Evolutionary conservation across 805 yeast species (phyloP).

Genomic region (Metschnikowia arizonensis): DNA sequence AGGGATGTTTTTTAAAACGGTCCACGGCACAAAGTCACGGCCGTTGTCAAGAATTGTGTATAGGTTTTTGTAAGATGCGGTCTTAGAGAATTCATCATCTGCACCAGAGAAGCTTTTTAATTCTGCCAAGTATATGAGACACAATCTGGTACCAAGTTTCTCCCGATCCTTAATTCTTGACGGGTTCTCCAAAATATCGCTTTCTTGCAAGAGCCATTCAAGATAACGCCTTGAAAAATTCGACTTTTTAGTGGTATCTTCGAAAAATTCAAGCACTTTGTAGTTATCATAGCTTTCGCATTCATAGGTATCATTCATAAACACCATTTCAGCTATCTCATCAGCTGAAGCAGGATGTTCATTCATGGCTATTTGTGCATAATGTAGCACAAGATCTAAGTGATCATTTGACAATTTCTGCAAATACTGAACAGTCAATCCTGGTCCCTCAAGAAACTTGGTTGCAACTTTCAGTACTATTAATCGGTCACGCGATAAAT

Average conservation of each 20-base stretch:
- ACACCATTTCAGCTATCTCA: slow-evolving; percentile 42
- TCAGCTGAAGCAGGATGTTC: slow-evolving; percentile 14
- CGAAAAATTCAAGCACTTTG: slow-evolving; percentile 52
- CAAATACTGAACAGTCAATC: slow-evolving; percentile 51
- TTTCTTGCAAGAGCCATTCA: slow-evolving; percentile 39
- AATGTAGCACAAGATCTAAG: slow-evolving; percentile 54
- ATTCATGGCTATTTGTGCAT: slow-evolving; percentile 48
- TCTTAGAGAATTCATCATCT: slow-evolving; percentile 14
- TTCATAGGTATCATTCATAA: slow-evolving; percentile 60
- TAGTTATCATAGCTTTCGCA: slow-evolving; percentile 54
- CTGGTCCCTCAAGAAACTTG: slow-evolving; percentile 34
- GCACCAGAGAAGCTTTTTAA: slow-evolving; percentile 15
- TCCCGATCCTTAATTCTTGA: slow-evolving; percentile 16
- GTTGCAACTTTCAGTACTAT: slow-evolving; percentile 18
- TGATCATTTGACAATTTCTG: slow-evolving; percentile 49
- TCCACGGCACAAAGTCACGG: slow-evolving; percentile 35
- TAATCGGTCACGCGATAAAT: slow-evolving; percentile 16
- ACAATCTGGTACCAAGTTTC: slow-evolving; percentile 34
- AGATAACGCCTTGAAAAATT: slow-evolving; percentile 38
- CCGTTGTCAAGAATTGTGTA: slow-evolving; percentile 30
- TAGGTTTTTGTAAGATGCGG: slow-evolving; percentile 28
- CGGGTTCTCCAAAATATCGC: slow-evolving; percentile 26
- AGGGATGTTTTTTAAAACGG: slow-evolving; percentile 32
- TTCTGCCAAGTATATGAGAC: slow-evolving; percentile 29
- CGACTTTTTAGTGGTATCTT: slow-evolving; percentile 21